phyloP scores from a whole-genome alignment of 2,329 filamentous ascomycete genomes.

The Fusarium concolor region DNA sequence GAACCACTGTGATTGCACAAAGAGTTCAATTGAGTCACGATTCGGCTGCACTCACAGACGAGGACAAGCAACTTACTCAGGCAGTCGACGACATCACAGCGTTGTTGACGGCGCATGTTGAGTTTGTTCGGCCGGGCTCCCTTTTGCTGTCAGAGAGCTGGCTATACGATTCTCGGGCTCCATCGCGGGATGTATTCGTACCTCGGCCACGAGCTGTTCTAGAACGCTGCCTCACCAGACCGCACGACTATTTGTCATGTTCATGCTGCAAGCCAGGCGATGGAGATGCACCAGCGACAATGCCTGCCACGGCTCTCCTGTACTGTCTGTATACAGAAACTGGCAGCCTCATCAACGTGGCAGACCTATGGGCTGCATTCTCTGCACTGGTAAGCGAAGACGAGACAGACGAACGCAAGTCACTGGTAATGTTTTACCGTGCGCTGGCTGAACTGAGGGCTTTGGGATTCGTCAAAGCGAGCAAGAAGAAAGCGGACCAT shows the following conservation, averaged over 20 bases:
- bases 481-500: conserved; percentile 92
- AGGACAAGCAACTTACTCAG: conserved; percentile 77
- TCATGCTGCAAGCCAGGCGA: conserved; percentile 69
- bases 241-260: conserved; percentile 82
- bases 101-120: conserved; percentile 44
- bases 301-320: conserved; percentile 78
- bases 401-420: conserved; percentile 62
- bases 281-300: conserved; percentile 66
- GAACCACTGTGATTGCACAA: conserved; percentile 84
- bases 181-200: conserved; percentile 79
- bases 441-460: conserved; percentile 85
- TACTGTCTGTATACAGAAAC: conserved; percentile 85
- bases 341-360: conserved; percentile 80
- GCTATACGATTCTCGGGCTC: conserved; percentile 78
- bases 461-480: conserved; percentile 88
- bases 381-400: conserved; percentile 67
- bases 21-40: conserved; percentile 84
- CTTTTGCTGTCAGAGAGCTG: conserved; percentile 77
- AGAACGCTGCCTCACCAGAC: conserved; percentile 76
- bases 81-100: conserved; percentile 65
- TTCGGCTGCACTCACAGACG: conserved; percentile 74
- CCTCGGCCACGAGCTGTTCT: conserved; percentile 77
- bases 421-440: conserved; percentile 83
- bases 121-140: conserved; percentile 48
- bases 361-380: conserved; percentile 84